Conservation (phyloP, 208 protist species). For the Wallacemonas rigidus region DNA sequence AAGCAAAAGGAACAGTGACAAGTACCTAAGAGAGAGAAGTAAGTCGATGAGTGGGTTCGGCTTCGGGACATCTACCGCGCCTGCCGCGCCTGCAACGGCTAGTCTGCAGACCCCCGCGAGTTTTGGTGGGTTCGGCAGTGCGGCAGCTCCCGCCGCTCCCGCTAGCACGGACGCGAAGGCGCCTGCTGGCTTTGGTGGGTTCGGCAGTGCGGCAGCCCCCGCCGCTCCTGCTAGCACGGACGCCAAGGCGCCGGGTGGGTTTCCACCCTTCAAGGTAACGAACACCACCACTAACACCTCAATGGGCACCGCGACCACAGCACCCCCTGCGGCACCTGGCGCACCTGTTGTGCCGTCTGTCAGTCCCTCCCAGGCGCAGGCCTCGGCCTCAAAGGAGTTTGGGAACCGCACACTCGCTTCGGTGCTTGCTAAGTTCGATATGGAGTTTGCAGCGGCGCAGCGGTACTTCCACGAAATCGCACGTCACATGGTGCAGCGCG, state of each 20-base stretch:
- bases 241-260: conserved; percentile 17
- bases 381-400: conserved; percentile 50
- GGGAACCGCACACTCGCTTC: conserved; percentile 50
- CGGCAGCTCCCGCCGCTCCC: conserved; percentile 5
- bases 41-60: conserved; percentile 8
- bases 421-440: conserved; percentile 59
- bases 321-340: no score
- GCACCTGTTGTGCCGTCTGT: conserved; percentile 6
- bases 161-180: not conserved
- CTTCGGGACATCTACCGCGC: not conserved
- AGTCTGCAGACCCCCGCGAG: conserved; percentile 7
- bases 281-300: conserved; percentile 19
- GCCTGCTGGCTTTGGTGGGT: conserved; percentile 19
- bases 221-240: conserved; percentile 16
- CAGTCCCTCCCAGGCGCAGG: not conserved
- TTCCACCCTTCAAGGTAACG: conserved; percentile 15
- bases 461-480: conserved; percentile 56
- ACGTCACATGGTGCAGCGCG: conserved; percentile 59
- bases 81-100: not conserved
- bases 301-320: conserved; percentile 2
- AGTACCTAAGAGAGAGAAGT: no score
- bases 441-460: conserved; percentile 43
- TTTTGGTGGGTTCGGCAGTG: conserved; percentile 28
- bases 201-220: conserved; percentile 7
- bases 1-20: no score